Percentiles rank a stretch among this genome's conserved stretches.
phyloP scores from a whole-genome alignment of 2,329 filamentous ascomycete species.

The Aspergillus pseudoviridinutans region DNA sequence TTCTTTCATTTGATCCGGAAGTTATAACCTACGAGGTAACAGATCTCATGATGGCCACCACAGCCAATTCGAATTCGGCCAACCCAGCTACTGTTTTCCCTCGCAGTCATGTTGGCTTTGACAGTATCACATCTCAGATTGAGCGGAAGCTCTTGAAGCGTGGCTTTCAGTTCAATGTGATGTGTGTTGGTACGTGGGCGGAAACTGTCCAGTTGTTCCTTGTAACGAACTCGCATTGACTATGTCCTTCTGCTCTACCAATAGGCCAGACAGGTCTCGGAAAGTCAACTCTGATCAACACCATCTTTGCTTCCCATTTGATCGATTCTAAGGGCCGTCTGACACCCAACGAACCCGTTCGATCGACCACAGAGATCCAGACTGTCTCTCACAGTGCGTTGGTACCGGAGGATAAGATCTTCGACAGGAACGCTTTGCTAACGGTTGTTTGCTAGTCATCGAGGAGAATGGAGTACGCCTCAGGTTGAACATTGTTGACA shows the following conservation, averaged over 20 bases:
- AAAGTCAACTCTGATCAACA: constrained; percentile 99
- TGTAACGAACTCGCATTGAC: constrained; percentile 22
- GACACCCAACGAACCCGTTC: constrained; percentile 85
- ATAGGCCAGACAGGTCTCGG: constrained; percentile 95
- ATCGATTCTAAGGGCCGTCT: constrained; percentile 98
- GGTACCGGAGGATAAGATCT: background rate
- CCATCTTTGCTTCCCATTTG: constrained; percentile 98
- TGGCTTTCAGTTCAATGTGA: constrained; percentile 99
- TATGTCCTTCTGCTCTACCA: constrained; percentile 23
- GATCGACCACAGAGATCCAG: constrained; percentile 96
- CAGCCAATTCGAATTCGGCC: constrained; percentile 53
- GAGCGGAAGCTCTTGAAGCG: constrained; percentile 99
- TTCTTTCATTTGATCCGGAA: background rate
- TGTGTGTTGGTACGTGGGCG: constrained; percentile 86
- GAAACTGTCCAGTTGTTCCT: background rate
- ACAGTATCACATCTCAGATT: constrained; percentile 99
- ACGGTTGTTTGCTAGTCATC: constrained; percentile 57
- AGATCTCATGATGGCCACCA: constrained; percentile 60
- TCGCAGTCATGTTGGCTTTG: constrained; percentile 98
- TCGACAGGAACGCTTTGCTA: constrained; percentile 8
- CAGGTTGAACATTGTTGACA: constrained; percentile 97
- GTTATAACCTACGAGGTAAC: background rate
- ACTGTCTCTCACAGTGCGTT: constrained; percentile 78
- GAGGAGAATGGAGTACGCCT: constrained; percentile 99
- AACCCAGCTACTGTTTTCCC: constrained; percentile 63